These are phyloP conservation scores for Aegilops sharonensis DNA, from an alignment of 176 grass and related monocot species.

Conservation along the genomic window DNA sequence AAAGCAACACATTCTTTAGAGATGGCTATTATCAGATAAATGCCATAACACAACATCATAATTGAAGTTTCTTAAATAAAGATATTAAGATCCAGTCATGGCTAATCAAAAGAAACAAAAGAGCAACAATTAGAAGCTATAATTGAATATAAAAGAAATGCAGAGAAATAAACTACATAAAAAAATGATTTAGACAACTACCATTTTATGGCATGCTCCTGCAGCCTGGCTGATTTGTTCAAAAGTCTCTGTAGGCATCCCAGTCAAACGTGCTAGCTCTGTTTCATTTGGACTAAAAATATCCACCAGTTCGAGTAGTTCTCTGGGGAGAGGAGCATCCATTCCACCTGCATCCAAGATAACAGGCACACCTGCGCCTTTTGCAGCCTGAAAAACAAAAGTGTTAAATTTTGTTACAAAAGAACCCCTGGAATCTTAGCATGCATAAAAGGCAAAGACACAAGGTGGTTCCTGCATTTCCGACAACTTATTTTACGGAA, in stretches of 20 bases:
- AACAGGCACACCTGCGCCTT: conserved; percentile 77
- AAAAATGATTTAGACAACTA: conserved; percentile 35
- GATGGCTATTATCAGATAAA: conserved; percentile 5
- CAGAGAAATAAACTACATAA: neutral
- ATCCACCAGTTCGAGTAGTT: conserved; percentile 74
- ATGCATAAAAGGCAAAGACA: neutral
- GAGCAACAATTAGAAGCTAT: neutral
- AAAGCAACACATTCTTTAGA: neutral
- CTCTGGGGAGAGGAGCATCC: conserved; percentile 78
- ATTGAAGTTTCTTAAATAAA: conserved; percentile 3
- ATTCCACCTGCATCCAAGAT: conserved; percentile 94
- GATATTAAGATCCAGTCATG: neutral
- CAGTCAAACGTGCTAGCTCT: conserved; percentile 78
- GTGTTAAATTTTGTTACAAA: neutral
- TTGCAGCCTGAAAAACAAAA: conserved; percentile 63
- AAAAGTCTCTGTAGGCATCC: conserved; percentile 76
- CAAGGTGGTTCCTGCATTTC: neutral
- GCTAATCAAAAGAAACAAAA: conserved; percentile 27
- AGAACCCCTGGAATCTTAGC: neutral
- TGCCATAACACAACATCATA: neutral
- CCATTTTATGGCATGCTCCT: conserved; percentile 73
- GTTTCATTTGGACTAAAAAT: conserved; percentile 99
- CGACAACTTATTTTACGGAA: neutral
- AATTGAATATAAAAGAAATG: neutral
- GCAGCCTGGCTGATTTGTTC: conserved; percentile 79